Conservation (phyloP, 2,329 filamentous ascomycete species). For the Albophoma yamanashiensis region DNA sequence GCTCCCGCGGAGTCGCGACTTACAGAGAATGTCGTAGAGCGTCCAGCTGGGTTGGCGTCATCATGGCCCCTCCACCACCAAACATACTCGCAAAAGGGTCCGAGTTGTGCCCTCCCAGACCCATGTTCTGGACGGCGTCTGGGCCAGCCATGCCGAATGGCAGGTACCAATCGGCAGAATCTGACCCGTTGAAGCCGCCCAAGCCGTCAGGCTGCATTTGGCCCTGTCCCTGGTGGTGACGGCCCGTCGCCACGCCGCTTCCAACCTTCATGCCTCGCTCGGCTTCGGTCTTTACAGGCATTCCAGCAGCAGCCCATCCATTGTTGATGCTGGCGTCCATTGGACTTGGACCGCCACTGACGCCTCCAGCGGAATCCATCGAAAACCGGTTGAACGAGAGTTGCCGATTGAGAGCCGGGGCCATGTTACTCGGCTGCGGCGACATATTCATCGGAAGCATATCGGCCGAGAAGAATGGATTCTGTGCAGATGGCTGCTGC, state of each 20-base stretch:
- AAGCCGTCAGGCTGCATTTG: slow-evolving; percentile 9
- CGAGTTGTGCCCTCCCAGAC: slow-evolving; percentile 28
- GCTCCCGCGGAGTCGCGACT: not conserved
- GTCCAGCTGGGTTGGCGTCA: slow-evolving; percentile 22
- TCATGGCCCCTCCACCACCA: slow-evolving; percentile 25
- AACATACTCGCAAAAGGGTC: slow-evolving; percentile 42
- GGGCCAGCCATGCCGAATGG: slow-evolving; percentile 85
- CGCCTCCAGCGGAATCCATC: slow-evolving; percentile 31
- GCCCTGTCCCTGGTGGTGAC: slow-evolving; percentile 12
- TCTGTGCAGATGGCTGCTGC: slow-evolving; percentile 16
- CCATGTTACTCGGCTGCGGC: slow-evolving; percentile 36
- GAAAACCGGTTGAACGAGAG: slow-evolving; percentile 66
- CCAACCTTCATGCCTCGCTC: slow-evolving; percentile 17
- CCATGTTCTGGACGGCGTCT: slow-evolving; percentile 40
- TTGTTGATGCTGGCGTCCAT: slow-evolving; percentile 24
- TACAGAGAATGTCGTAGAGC: slow-evolving; percentile 20
- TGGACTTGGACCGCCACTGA: slow-evolving; percentile 24
- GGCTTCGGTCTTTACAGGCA: slow-evolving; percentile 18
- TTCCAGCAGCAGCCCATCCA: slow-evolving; percentile 27
- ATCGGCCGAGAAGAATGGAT: slow-evolving; percentile 37
- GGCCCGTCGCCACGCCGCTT: slow-evolving; percentile 15
- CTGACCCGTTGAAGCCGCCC: slow-evolving; percentile 21
- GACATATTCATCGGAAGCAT: slow-evolving; percentile 41
- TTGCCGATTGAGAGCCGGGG: slow-evolving; percentile 65
- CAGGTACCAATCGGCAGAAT: slow-evolving; percentile 74